Conservation (phyloP, 78 protist species). For the Emiliania huxleyi region DNA sequence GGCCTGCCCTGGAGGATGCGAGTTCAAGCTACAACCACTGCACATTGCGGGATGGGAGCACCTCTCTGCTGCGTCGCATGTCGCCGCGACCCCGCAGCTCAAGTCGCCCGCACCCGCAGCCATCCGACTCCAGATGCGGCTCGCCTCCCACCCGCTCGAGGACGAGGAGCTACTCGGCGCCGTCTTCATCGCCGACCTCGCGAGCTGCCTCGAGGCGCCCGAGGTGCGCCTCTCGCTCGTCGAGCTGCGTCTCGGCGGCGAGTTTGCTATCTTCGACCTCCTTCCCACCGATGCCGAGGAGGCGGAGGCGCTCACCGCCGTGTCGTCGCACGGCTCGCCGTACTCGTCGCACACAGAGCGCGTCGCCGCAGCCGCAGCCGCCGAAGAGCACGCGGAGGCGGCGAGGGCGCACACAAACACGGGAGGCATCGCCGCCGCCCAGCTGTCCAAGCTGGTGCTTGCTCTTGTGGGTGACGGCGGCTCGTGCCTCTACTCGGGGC, state of each 20-base stretch:
- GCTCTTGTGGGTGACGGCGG: neutral
- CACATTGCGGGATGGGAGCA: neutral
- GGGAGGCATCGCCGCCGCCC: neutral
- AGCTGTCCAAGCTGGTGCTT: neutral
- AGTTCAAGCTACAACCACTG: conserved; percentile 1
- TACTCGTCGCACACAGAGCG: neutral
- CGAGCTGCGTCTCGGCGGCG: neutral
- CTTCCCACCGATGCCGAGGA: neutral
- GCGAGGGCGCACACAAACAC: too few species aligned
- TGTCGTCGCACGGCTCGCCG: too few species aligned
- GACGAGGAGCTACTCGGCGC: neutral
- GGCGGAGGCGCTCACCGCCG: neutral
- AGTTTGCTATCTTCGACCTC: neutral
- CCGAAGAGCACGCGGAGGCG: too few species aligned
- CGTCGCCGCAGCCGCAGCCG: too few species aligned
- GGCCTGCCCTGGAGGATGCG: neutral
- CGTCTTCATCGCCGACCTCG: neutral
- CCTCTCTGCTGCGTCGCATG: neutral
- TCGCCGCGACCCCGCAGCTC: neutral
- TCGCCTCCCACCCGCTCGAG: neutral
- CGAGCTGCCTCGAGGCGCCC: neutral
- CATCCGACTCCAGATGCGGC: neutral
- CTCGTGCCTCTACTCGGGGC: neutral
- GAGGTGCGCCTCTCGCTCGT: neutral
- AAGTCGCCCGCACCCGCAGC: neutral